These are phyloP conservation scores for Allomyces javanicus DNA, from an alignment of 192 early-diverging fungal genomes.

Conservation along the genomic window DNA sequence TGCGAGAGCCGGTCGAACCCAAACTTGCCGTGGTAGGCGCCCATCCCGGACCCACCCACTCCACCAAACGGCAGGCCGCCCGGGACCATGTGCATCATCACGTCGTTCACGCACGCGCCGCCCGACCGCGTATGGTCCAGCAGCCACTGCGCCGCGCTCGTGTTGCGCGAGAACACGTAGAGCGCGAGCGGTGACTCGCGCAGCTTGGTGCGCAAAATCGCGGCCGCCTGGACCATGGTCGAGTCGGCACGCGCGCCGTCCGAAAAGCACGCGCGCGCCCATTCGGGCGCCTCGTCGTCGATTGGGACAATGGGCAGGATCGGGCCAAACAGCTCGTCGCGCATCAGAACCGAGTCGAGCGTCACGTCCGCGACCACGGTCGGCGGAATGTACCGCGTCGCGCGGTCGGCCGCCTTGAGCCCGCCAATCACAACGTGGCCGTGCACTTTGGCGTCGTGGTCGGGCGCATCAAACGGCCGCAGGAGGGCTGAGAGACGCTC, in stretches of 20 bases:
- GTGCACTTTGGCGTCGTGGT: neutral
- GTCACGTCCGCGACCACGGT: slow-evolving; percentile 58
- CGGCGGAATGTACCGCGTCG: slow-evolving; percentile 55
- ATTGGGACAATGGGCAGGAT: slow-evolving; percentile 59
- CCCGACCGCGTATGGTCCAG: slow-evolving; percentile 54
- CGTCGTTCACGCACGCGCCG: slow-evolving; percentile 58
- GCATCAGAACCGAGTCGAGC: slow-evolving; percentile 39
- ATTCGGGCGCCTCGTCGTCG: slow-evolving; percentile 17
- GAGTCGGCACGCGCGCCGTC: neutral
- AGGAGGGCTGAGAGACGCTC: slow-evolving; percentile 41
- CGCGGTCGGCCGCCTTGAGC: slow-evolving; percentile 20
- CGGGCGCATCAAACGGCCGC: slow-evolving; percentile 7
- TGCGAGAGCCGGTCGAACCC: slow-evolving; percentile 70
- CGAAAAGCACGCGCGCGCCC: neutral
- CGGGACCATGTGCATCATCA: slow-evolving; percentile 35
- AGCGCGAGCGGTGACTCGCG: slow-evolving; percentile 58
- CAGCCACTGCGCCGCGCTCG: slow-evolving; percentile 28
- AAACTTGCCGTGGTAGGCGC: slow-evolving; percentile 57
- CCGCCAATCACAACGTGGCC: slow-evolving; percentile 42
- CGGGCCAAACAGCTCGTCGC: slow-evolving; percentile 82
- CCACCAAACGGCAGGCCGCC: slow-evolving; percentile 69
- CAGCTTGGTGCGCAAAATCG: neutral
- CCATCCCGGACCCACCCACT: slow-evolving; percentile 64
- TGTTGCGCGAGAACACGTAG: slow-evolving; percentile 45
- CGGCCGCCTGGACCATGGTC: neutral